Evolutionary conservation across 2,329 filamentous ascomycete genomes (phyloP), one percentile per base, ranked within the genome.

Genomic region (Fusarium torreyae): DNA sequence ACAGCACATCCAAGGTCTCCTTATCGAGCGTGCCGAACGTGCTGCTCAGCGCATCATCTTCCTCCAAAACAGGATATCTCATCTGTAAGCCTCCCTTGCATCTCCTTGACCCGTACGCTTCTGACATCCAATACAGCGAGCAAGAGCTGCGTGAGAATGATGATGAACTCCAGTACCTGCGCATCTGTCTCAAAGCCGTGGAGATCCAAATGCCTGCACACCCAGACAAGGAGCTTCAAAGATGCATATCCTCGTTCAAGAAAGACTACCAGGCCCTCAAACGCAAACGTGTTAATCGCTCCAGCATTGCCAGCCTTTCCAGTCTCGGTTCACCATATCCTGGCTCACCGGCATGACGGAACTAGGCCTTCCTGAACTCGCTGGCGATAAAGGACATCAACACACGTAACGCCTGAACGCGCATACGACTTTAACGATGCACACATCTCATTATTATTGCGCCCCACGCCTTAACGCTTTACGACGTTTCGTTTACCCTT

Each of bases 241-340:
- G 85, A 65, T 88, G 87, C 76, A 89, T 91, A 67, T 79, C 83
- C 61, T 84, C 84, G 66, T 91, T 89, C 86, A 90, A 89, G 77
- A 77, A 84, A 33, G 88, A 90, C 72, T 91, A 87, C 57, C 77
- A 77, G 54, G 75, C 75, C 17, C 79, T 89, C 31, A 86, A 86
- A 77, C 80, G 81, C 58, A 83, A 81, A 70, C 81, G 82, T 33
- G 79, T 80, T 49, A 72, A 71, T 44, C 76, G 78, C 38, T 73
- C 72, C 38, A 78, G 69, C 55, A 70, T 77, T 53, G 66, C 70
- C 54, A 78, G 75, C 49, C 66, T 74, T 49, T 69, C 70, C 14
- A 76, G 72, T 36, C 65, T 76, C 43, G 72, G 74, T 56, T 73
- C 76, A 6, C 70, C 75, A 15, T 70, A 73, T 36, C 52, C 72